Percentiles rank a stretch among this genome's conserved stretches.
Conservation (phyloP, 2,329 filamentous ascomycete species). For the Botrytis byssoidea region DNA sequence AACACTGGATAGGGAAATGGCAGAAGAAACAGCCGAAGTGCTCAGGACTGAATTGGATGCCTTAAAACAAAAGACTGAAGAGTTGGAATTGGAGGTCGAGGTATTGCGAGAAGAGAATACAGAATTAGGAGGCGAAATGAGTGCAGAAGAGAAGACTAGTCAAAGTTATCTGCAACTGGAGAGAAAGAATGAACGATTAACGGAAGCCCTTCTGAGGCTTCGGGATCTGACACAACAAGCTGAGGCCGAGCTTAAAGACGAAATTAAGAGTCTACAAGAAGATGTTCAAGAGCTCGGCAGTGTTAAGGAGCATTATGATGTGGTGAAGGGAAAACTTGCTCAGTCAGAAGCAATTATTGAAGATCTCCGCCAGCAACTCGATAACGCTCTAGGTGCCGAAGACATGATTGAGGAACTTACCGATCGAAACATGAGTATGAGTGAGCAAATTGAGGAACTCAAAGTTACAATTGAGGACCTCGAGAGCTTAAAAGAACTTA, state of each 20-base stretch:
- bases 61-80: slow-evolving; percentile 73
- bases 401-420: slow-evolving; percentile 92
- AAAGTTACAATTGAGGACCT: slow-evolving; percentile 81
- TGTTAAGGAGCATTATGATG: slow-evolving; percentile 67
- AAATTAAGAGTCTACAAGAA: slow-evolving; percentile 71
- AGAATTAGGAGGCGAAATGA: slow-evolving; percentile 80
- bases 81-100: slow-evolving; percentile 84
- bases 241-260: slow-evolving; percentile 73
- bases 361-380: slow-evolving; percentile 86
- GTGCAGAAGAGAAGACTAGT: slow-evolving; percentile 80
- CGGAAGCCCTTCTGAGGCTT: slow-evolving; percentile 79
- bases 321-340: slow-evolving; percentile 69
- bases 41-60: slow-evolving; percentile 77
- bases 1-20: slow-evolving; percentile 90
- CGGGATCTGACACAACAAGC: slow-evolving; percentile 85
- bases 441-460: slow-evolving; percentile 80
- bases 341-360: slow-evolving; percentile 74
- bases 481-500: slow-evolving; percentile 85
- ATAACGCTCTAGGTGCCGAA: slow-evolving; percentile 83
- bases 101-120: slow-evolving; percentile 83
- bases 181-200: slow-evolving; percentile 80
- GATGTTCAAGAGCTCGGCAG: slow-evolving; percentile 67
- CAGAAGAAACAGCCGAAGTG: slow-evolving; percentile 85
- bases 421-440: slow-evolving; percentile 80
- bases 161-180: slow-evolving; percentile 91